These are phyloP conservation scores for Saccharomycopsis fermentans DNA, from an alignment of 805 yeast genomes.

Conservation along the genomic window DNA sequence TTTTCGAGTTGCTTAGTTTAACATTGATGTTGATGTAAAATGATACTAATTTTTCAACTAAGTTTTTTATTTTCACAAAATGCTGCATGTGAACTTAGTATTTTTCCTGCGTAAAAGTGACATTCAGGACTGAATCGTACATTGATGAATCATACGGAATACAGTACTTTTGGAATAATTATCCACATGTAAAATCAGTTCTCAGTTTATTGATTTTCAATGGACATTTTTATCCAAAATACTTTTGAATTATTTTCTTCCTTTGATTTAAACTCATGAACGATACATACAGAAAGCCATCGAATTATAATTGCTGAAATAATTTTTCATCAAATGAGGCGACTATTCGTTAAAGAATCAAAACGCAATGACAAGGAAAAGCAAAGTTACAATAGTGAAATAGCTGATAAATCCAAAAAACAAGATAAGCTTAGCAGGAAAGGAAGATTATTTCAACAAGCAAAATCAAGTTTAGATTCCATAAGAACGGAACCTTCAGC, in stretches of 20 bases:
- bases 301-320: neutral
- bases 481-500: neutral
- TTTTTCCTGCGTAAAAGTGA: neutral
- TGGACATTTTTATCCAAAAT: no score
- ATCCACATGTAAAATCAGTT: no score
- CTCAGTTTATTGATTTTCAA: no score
- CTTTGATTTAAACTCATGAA: no score
- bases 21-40: conserved; percentile 28
- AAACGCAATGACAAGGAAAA: neutral
- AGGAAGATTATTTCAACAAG: neutral
- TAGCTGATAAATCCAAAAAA: neutral
- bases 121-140: no score
- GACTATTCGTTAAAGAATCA: neutral
- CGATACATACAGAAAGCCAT: no score
- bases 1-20: no score
- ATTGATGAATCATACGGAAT: no score
- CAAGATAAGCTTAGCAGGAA: neutral
- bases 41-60: conserved; percentile 13
- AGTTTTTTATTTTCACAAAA: neutral
- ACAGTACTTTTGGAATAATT: no score
- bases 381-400: neutral
- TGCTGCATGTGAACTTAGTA: neutral
- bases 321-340: neutral
- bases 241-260: no score
- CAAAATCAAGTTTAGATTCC: neutral